These are phyloP conservation scores for Teratosphaeria nubilosa DNA, from an alignment of 2,329 filamentous ascomycete species.

Conservation along the genomic window DNA sequence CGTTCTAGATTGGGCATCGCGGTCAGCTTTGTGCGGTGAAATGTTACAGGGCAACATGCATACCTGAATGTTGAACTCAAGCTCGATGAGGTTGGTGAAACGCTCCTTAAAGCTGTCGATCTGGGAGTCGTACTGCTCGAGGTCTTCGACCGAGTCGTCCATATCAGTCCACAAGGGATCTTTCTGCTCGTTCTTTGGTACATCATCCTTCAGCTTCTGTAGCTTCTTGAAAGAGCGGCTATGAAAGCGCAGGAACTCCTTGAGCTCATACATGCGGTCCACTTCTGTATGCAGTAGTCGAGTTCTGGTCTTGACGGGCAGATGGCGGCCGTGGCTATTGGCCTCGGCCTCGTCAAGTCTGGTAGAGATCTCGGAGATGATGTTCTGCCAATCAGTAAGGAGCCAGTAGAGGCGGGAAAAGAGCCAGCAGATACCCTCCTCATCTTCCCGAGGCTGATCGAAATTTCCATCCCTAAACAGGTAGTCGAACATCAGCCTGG, in stretches of 20 bases:
- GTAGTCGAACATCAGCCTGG: constrained; percentile 23
- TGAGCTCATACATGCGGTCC: constrained; percentile 27
- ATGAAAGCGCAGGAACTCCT: constrained; percentile 28
- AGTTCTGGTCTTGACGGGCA: constrained; percentile 25
- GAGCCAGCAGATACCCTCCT: constrained; percentile 28
- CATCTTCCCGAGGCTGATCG: constrained; percentile 22
- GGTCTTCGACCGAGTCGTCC: constrained; percentile 27
- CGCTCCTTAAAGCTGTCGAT: constrained; percentile 27
- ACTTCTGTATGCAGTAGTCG: constrained; percentile 24
- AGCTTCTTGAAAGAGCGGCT: constrained; percentile 25
- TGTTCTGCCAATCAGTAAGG: constrained; percentile 29
- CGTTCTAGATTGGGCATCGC: constrained; percentile 23
- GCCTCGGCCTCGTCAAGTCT: constrained; percentile 26
- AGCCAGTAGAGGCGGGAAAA: constrained; percentile 26
- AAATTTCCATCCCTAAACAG: constrained; percentile 25
- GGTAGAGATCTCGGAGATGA: constrained; percentile 24
- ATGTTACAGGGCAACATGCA: not conserved
- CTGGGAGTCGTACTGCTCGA: constrained; percentile 26
- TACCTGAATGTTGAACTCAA: constrained; percentile 26
- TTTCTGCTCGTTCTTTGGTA: constrained; percentile 19
- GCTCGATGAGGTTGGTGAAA: constrained; percentile 29
- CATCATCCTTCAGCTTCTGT: constrained; percentile 23
- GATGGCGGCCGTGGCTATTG: constrained; percentile 24
- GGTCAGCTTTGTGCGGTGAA: not conserved
- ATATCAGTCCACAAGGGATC: constrained; percentile 27